Conservation (phyloP, 1,139 yeast species). For the Diutina sp. region DNA sequence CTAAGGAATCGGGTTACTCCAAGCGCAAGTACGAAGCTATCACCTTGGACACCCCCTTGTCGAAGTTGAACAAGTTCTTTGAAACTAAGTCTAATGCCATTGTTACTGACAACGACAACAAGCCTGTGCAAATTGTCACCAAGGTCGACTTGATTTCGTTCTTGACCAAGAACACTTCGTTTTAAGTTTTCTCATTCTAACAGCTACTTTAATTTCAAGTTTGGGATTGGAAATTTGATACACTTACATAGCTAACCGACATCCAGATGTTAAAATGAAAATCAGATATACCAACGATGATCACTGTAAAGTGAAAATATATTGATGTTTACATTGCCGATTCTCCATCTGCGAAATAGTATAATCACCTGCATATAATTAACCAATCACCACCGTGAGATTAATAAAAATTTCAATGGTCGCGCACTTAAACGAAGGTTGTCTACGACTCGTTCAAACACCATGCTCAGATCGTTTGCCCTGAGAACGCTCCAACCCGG, state of each 20-base stretch:
- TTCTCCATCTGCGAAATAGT: too few relatives aligned
- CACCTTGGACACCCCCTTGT: slow-evolving; percentile 54
- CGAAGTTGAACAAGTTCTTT: slow-evolving; percentile 65
- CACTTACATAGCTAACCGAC: background rate
- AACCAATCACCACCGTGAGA: slow-evolving; percentile 1
- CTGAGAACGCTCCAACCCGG: background rate
- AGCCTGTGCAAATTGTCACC: slow-evolving; percentile 77
- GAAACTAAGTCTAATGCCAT: slow-evolving; percentile 83
- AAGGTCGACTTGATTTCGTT: slow-evolving; percentile 75
- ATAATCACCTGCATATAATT: background rate
- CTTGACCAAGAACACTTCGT: slow-evolving; percentile 25
- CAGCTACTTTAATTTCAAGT: too few relatives aligned
- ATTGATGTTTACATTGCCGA: too few relatives aligned
- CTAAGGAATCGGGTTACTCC: slow-evolving; percentile 46
- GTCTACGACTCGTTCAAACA: background rate
- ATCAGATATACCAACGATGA: too few relatives aligned
- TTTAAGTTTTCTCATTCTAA: background rate
- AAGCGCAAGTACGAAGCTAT: slow-evolving; percentile 58
- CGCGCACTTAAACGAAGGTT: background rate
- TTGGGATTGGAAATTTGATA: background rate
- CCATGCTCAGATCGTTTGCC: slow-evolving; percentile 1
- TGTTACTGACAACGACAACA: slow-evolving; percentile 58
- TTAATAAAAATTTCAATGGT: background rate
- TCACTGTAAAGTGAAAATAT: background rate
- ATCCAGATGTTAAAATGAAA: background rate